Evolutionary conservation across 2,329 filamentous ascomycete genomes (phyloP).

Genomic region (Claviceps purpurea): DNA sequence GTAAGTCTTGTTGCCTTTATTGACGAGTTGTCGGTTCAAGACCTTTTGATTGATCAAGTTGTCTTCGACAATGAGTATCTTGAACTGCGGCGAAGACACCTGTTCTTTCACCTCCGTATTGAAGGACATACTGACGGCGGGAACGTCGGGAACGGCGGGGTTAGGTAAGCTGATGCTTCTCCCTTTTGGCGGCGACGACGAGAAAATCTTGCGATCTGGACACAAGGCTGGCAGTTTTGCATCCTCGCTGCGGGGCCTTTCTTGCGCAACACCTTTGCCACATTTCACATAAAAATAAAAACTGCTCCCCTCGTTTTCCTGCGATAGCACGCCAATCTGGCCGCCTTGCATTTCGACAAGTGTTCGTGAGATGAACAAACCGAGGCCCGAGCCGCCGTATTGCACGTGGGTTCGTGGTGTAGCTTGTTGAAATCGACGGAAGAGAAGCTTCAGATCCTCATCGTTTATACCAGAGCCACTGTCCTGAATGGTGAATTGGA

Average conservation of each 20-base stretch:
- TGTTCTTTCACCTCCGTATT: background rate
- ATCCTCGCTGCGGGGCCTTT: background rate
- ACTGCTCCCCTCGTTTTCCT: conserved; percentile 4
- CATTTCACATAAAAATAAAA: conserved; percentile 5
- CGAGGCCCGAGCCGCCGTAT: conserved; percentile 56
- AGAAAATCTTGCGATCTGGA: background rate
- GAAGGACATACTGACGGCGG: no score
- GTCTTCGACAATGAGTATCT: conserved; percentile 52
- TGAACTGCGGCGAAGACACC: conserved; percentile 22
- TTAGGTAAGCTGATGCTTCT: no score
- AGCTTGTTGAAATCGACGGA: conserved; percentile 55
- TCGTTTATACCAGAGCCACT: conserved; percentile 51
- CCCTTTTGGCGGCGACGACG: background rate
- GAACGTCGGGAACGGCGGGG: background rate
- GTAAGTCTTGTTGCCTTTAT: conserved; percentile 43
- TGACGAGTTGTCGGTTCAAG: conserved; percentile 45
- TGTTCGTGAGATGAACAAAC: conserved; percentile 63
- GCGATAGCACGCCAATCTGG: conserved; percentile 52
- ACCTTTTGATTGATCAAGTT: conserved; percentile 54
- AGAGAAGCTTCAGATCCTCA: conserved; percentile 51
- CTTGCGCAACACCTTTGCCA: background rate
- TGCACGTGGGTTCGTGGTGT: conserved; percentile 56
- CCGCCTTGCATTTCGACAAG: conserved; percentile 65
- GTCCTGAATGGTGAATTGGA: conserved; percentile 59
- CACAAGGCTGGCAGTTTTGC: background rate